phyloP scores from a whole-genome alignment of 148 eudicot species.

The Salicornia ramosissima region DNA sequence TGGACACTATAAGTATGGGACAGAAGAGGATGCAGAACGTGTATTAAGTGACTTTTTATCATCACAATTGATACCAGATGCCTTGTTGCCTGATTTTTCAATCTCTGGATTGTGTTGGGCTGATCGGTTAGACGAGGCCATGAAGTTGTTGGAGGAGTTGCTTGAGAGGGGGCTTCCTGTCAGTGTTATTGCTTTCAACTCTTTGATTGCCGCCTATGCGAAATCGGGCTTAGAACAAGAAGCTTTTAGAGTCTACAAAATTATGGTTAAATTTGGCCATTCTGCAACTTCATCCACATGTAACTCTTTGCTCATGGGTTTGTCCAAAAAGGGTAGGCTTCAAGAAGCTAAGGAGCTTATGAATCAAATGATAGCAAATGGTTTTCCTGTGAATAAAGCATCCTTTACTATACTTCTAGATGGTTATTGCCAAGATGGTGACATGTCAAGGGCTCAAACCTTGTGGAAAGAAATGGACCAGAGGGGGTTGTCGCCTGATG shows the following conservation, averaged over 20 bases:
- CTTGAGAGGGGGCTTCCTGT: constrained; percentile 66
- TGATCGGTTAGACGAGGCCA: constrained; percentile 63
- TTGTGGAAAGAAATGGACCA: constrained; percentile 69
- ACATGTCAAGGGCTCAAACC: constrained; percentile 56
- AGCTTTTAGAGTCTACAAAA: constrained; percentile 59
- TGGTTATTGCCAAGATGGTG: constrained; percentile 59
- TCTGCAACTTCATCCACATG: constrained; percentile 73
- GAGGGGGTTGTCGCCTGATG: constrained; percentile 70
- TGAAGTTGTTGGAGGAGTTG: constrained; percentile 42
- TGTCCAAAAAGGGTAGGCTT: constrained; percentile 54
- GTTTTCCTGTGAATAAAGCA: constrained; percentile 61
- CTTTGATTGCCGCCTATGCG: constrained; percentile 74
- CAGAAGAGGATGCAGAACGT: constrained; percentile 48
- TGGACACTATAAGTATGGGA: constrained; percentile 71
- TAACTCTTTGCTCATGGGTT: constrained; percentile 66
- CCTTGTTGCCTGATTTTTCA: constrained; percentile 52
- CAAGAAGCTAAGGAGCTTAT: constrained; percentile 63
- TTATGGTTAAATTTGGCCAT: constrained; percentile 58
- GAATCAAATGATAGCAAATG: constrained; percentile 51
- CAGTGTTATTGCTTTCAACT: constrained; percentile 68
- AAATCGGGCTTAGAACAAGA: constrained; percentile 51
- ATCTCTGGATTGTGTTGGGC: constrained; percentile 80
- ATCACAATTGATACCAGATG: constrained; percentile 47
- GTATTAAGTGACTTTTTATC: constrained; percentile 52
- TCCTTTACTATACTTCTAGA: constrained; percentile 77